Percentiles rank a stretch among this genome's conserved stretches.
Evolutionary conservation across 108 stramenopile species (phyloP).

Genomic region (Cyclotella cryptica): DNA sequence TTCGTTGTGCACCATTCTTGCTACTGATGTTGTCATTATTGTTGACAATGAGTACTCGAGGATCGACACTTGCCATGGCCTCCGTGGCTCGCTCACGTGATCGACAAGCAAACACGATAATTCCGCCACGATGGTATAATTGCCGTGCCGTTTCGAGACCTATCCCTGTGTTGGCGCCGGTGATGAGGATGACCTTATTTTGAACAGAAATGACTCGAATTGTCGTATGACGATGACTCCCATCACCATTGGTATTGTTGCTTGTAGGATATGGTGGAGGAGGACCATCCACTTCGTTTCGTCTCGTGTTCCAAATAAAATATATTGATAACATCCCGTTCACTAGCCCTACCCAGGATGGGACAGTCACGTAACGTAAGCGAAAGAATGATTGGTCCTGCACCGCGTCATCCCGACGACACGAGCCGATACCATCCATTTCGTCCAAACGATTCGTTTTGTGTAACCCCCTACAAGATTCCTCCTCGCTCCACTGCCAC

Average conservation of each 20-base stretch:
- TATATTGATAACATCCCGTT: background rate
- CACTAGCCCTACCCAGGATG: background rate
- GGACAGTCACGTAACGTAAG: background rate
- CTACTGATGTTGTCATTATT: background rate
- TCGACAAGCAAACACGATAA: constrained; percentile 80
- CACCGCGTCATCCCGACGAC: background rate
- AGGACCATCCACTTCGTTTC: constrained; percentile 41
- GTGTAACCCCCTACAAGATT: background rate
- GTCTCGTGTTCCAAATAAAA: constrained; percentile 24
- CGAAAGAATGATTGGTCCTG: background rate
- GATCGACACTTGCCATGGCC: constrained; percentile 53
- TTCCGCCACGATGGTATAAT: constrained; percentile 74
- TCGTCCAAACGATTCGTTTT: background rate
- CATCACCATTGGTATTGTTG: background rate
- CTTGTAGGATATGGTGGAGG: constrained; percentile 8
- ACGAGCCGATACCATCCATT: background rate
- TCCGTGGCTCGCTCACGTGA: constrained; percentile 51
- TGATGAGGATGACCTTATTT: constrained; percentile 52
- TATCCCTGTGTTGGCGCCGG: constrained; percentile 64
- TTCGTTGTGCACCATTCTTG: constrained; percentile 15
- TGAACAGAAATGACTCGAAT: constrained; percentile 2
- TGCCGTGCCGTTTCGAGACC: constrained; percentile 75
- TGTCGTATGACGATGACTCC: background rate
- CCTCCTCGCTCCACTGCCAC: background rate
- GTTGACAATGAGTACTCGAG: background rate